Base-by-base conservation (phyloP, 176 grass and related monocot species). In the Puya raimondii region DNA sequence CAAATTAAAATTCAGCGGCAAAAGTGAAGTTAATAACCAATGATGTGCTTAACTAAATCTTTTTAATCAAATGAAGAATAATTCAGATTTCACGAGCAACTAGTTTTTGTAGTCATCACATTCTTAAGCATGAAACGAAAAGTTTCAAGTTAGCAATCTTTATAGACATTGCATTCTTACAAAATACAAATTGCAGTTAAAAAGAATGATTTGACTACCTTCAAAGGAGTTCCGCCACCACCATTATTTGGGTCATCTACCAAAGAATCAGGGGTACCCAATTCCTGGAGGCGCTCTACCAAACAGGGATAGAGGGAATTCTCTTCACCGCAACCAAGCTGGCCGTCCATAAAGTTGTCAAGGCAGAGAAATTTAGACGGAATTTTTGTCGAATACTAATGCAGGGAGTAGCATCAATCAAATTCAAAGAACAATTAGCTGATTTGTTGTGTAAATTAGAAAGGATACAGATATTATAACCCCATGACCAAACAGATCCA, bases 381-480 rank as follows among this genome's bases (percentile, higher is more conserved):
- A 42, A 2, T 42, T 51, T 69, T 56, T 8, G 26, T 59, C 51
- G 11, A 9, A 80, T 70, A 86, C 51, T 42, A 53, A 33, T 47
- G 17, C 1, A 67, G 42, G 53, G 13, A 59, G 51, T 9, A 18
- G 15, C 48, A 20, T 21, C 47, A 7, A 61, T 59, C 27, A 53
- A 69, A 13, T 10, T 63, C 21, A 1, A 69, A 61, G 1, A 10
- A 47, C 56, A 61, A 77, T 61, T 48, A 21, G 77, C 48, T 50
- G 11, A 47, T 50, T 15, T 52, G 18, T 18, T 54, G 25, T 49
- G 72, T 68, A 82, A 42, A 42, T 4, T 6, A 7, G 33, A 42
- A 87, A 93, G 87, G 84, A 93, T 99, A 99, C 94, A 99, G 56
- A 82, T 87, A 74, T 99, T 99, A 79, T 93, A 99, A 76, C 94